phyloP scores from a whole-genome alignment of 192 early-diverging fungal genomes.

The Martensiomyces pterosporus region DNA sequence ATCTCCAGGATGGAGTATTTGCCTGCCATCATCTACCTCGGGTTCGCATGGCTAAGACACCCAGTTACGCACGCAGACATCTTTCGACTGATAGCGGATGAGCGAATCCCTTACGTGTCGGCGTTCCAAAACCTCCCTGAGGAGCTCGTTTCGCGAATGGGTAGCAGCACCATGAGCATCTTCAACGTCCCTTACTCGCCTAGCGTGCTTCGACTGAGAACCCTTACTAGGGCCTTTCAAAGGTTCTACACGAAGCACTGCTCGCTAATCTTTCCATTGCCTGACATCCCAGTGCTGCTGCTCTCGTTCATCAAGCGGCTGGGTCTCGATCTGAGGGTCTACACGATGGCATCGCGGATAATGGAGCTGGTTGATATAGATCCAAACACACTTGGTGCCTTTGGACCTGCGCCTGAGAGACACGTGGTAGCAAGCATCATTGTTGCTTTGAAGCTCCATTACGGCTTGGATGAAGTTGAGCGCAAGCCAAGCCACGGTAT shows the following conservation, averaged over 20 bases:
- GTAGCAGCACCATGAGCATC: constrained; percentile 9
- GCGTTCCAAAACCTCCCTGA: constrained; percentile 14
- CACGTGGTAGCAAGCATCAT: constrained; percentile 17
- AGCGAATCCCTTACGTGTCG: constrained; percentile 32
- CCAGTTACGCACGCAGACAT: constrained; percentile 30
- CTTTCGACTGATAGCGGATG: constrained; percentile 28
- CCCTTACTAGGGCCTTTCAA: constrained; percentile 6
- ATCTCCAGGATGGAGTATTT: constrained; percentile 34
- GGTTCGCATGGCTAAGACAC: constrained; percentile 20
- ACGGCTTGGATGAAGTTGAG: constrained; percentile 47
- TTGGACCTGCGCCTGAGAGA: not conserved
- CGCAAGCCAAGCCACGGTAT: constrained; percentile 2
- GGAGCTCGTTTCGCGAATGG: constrained; percentile 14
- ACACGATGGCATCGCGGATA: constrained; percentile 27
- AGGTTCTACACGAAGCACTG: constrained; percentile 21
- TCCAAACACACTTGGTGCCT: not conserved
- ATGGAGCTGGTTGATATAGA: constrained; percentile 5
- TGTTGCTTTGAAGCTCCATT: constrained; percentile 41
- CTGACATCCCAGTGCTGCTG: constrained; percentile 13
- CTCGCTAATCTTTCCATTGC: constrained; percentile 13
- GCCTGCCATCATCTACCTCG: constrained; percentile 27
- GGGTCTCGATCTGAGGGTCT: constrained; percentile 14
- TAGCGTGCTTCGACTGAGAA: constrained; percentile 3
- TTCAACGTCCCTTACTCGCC: constrained; percentile 15
- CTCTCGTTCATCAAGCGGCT: constrained; percentile 23